Evolutionary conservation across 148 eudicot genomes (phyloP).

Genomic region (Diospyros lotus): DNA sequence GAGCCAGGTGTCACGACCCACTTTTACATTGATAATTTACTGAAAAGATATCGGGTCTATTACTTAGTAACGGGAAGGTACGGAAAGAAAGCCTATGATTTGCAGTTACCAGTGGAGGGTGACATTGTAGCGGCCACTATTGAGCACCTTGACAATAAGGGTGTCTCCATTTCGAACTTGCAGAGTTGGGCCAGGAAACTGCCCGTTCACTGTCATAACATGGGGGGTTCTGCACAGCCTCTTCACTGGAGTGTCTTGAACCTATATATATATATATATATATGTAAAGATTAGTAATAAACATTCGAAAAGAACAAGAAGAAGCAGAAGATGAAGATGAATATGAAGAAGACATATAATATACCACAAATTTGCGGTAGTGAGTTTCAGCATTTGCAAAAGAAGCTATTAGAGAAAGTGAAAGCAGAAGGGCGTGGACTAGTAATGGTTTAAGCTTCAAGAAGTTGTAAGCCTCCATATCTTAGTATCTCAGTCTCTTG

Average conservation of each 20-base stretch:
- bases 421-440: slow-evolving; percentile 26
- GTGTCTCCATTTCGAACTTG: slow-evolving; percentile 69
- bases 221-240: slow-evolving; percentile 67
- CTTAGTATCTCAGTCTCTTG: too few relatives aligned
- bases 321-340: background rate
- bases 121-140: slow-evolving; percentile 60
- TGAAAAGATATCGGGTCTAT: too few relatives aligned
- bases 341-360: background rate
- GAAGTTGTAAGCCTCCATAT: slow-evolving; percentile 32
- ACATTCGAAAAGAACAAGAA: background rate
- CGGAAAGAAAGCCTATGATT: too few relatives aligned
- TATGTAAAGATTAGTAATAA: background rate
- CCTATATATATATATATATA: too few relatives aligned
- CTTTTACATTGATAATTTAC: too few relatives aligned
- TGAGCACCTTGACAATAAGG: slow-evolving; percentile 56
- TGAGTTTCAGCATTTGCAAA: slow-evolving; percentile 53
- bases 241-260: background rate
- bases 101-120: slow-evolving; percentile 76
- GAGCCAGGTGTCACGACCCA: too few relatives aligned
- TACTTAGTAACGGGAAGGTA: too few relatives aligned
- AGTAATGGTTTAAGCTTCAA: slow-evolving; percentile 6
- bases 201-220: slow-evolving; percentile 81
- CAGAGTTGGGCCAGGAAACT: slow-evolving; percentile 79
- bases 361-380: slow-evolving; percentile 58
- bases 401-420: slow-evolving; percentile 29